These are phyloP conservation scores for Albugo laibachii DNA, from an alignment of 352 stramenopile species.

Conservation along the genomic window DNA sequence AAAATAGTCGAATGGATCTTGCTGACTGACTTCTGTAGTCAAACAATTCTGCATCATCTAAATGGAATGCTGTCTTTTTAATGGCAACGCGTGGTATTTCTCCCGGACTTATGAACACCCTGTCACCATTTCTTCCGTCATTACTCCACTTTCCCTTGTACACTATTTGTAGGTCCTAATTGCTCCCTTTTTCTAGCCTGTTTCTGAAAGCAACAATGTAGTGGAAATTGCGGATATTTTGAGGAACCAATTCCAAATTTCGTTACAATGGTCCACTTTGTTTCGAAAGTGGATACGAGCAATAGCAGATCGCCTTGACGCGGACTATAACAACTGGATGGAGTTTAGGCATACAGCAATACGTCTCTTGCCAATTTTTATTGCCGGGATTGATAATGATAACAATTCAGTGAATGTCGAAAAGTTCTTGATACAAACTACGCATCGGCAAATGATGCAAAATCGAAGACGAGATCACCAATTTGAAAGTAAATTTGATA, in stretches of 20 bases:
- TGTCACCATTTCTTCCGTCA: slow-evolving; percentile 24
- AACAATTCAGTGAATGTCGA: not conserved
- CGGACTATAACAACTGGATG: slow-evolving; percentile 37
- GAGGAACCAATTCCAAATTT: slow-evolving; percentile 24
- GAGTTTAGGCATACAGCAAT: slow-evolving; percentile 33
- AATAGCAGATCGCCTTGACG: slow-evolving; percentile 20
- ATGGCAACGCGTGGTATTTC: slow-evolving; percentile 47
- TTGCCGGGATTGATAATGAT: slow-evolving; percentile 7
- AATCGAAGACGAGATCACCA: slow-evolving; percentile 28
- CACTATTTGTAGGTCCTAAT: slow-evolving; percentile 15
- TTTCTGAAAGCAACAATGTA: slow-evolving; percentile 1
- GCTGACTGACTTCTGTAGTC: not conserved
- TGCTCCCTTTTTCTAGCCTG: not conserved
- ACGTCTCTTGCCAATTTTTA: slow-evolving; percentile 30
- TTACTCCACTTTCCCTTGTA: slow-evolving; percentile 43
- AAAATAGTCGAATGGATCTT: slow-evolving; percentile 2
- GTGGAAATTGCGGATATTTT: slow-evolving; percentile 41
- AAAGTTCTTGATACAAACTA: not conserved
- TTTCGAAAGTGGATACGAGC: slow-evolving; percentile 38
- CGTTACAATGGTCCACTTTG: slow-evolving; percentile 11
- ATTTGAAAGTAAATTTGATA: slow-evolving; percentile 32
- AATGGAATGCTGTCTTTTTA: slow-evolving; percentile 40
- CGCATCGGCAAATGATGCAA: not conserved
- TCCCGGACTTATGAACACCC: slow-evolving; percentile 30
- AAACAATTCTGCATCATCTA: slow-evolving; percentile 22